A percentile compares a stretch with the other conserved stretches of the same genome.
phyloP scores from a whole-genome alignment of 129 eudicot genomes.

The Flaveria linearis region DNA sequence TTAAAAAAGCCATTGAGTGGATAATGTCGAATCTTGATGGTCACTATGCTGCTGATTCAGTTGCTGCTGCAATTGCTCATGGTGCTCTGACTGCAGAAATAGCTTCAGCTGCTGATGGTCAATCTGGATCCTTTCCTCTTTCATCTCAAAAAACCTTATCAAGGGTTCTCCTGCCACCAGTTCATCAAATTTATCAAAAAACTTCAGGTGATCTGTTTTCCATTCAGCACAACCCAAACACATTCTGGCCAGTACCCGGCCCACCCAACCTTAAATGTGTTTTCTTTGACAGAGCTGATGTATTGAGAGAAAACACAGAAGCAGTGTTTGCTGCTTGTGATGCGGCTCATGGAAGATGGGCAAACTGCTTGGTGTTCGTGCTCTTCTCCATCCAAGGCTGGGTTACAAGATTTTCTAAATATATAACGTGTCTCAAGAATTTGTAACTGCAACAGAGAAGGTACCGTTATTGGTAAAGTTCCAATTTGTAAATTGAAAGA shows the following conservation, averaged over 20 bases:
- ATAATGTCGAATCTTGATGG: constrained; percentile 86
- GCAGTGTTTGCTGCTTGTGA: constrained; percentile 95
- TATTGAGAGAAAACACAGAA: constrained; percentile 91
- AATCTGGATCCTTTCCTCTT: constrained; percentile 43
- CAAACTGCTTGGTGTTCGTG: constrained; percentile 94
- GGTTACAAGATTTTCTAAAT: constrained; percentile 76
- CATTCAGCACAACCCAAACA: background rate
- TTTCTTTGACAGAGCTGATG: constrained; percentile 70
- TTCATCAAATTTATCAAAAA: constrained; percentile 64
- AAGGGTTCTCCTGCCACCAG: constrained; percentile 48
- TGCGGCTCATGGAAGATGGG: constrained; percentile 99
- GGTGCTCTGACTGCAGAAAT: constrained; percentile 78
- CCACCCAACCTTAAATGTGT: constrained; percentile 3
- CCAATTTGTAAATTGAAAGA: background rate
- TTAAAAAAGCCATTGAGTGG: constrained; percentile 94
- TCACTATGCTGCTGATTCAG: constrained; percentile 92
- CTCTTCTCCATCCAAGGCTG: constrained; percentile 78
- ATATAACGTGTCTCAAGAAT: constrained; percentile 77
- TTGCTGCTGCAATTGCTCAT: constrained; percentile 95
- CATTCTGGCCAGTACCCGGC: background rate
- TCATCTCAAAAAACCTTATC: constrained; percentile 49
- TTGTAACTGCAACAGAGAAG: constrained; percentile 87
- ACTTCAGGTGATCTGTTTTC: constrained; percentile 65
- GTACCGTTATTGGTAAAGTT: constrained; percentile 34
- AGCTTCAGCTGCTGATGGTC: constrained; percentile 50